phyloP scores from a whole-genome alignment of 495 filamentous ascomycete genomes.

The Annulohypoxylon nitens region DNA sequence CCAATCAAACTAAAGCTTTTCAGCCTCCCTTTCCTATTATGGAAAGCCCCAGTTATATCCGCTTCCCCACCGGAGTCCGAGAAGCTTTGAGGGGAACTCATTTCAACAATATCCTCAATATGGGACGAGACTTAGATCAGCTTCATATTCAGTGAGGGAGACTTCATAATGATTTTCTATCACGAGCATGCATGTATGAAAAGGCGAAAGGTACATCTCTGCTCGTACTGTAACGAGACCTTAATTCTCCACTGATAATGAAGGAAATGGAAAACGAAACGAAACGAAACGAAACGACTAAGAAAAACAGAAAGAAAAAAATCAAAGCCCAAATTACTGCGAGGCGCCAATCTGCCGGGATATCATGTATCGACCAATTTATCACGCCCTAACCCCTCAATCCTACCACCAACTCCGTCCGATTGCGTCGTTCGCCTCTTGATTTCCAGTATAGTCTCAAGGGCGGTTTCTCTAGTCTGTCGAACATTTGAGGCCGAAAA shows the following conservation, averaged over 20 bases:
- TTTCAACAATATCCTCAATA: not conserved
- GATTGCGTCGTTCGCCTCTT: not conserved
- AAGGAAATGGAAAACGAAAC: too few relatives aligned
- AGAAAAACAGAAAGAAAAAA: too few relatives aligned
- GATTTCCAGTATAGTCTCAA: too few relatives aligned
- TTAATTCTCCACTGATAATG: too few relatives aligned
- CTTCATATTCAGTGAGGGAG: not conserved
- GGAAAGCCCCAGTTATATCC: constrained; percentile 9
- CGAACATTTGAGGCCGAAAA: too few relatives aligned
- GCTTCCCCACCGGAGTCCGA: not conserved
- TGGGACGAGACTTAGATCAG: not conserved
- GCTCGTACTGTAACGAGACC: too few relatives aligned
- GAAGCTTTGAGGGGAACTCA: not conserved
- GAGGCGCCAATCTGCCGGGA: not conserved
- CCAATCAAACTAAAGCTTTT: constrained; percentile 2
- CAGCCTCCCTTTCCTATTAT: constrained; percentile 17
- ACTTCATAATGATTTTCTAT: not conserved
- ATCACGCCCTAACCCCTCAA: not conserved
- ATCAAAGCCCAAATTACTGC: not conserved
- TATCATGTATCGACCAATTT: not conserved
- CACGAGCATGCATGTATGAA: not conserved
- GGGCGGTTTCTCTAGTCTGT: too few relatives aligned
- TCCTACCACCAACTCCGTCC: too few relatives aligned
- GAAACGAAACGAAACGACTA: too few relatives aligned
- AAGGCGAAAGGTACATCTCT: too few relatives aligned